phyloP scores from a whole-genome alignment of 495 filamentous ascomycete species.

The Neurospora sp. region DNA sequence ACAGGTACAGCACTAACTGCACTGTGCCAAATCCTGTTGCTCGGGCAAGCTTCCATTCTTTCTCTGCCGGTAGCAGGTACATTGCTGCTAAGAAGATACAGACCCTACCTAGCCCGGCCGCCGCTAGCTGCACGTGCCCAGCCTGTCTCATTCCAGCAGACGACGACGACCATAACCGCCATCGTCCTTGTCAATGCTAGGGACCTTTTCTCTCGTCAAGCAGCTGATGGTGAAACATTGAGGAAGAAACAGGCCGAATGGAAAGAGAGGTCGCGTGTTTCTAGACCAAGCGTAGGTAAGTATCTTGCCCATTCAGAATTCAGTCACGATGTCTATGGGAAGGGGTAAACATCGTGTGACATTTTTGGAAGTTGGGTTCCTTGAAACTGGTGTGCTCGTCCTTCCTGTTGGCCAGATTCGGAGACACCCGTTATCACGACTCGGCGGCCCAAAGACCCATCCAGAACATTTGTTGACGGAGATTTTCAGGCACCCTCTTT shows the following conservation, averaged over 20 bases:
- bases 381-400: background rate
- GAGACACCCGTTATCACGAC: background rate
- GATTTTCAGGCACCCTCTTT: background rate
- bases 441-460: background rate
- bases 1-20: background rate
- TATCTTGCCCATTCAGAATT: too few relatives aligned
- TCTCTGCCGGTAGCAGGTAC: background rate
- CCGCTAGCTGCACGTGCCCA: background rate
- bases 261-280: background rate
- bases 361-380: background rate
- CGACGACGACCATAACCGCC: background rate
- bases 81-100: background rate
- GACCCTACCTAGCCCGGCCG: background rate
- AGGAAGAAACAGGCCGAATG: background rate
- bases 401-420: background rate
- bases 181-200: background rate
- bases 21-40: background rate
- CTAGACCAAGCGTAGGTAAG: too few relatives aligned
- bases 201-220: background rate
- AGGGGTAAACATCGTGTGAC: background rate
- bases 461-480: background rate
- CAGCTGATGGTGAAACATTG: background rate
- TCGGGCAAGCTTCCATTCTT: background rate
- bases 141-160: background rate
- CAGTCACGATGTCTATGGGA: background rate